phyloP scores from a whole-genome alignment of 164 flowering plant species.

The Nelumbo lutea region DNA sequence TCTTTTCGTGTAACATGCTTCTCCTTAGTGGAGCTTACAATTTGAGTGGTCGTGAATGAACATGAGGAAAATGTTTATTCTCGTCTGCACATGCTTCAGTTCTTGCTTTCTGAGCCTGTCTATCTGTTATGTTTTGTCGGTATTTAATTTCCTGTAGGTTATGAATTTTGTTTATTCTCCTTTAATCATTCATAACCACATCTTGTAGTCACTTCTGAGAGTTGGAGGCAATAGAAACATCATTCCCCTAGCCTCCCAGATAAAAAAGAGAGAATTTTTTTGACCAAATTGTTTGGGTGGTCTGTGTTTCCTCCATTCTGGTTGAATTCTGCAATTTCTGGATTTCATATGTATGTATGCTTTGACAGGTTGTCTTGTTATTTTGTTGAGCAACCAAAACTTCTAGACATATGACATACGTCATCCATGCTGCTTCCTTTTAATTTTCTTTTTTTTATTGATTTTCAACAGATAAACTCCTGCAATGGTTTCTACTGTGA shows the following conservation, averaged over 20 bases:
- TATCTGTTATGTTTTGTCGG: slow-evolving; percentile 3
- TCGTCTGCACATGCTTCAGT: not conserved
- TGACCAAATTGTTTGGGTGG: not conserved
- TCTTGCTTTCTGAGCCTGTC: not conserved
- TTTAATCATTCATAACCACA: not conserved
- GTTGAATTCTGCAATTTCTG: not conserved
- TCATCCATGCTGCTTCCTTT: not conserved
- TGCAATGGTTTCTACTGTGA: slow-evolving; percentile 99
- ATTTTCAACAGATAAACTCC: slow-evolving; percentile 63
- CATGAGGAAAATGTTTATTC: not conserved
- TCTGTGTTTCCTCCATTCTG: not conserved
- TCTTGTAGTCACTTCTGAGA: too few species aligned
- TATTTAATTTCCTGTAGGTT: not conserved
- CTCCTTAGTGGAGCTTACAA: not conserved
- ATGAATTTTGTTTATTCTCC: not conserved
- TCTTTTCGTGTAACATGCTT: not conserved
- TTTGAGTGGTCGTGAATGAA: not conserved
- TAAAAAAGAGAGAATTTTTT: not conserved
- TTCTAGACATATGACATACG: not conserved
- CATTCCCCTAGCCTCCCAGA: not conserved
- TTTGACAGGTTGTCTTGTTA: not conserved
- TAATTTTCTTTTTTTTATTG: slow-evolving; percentile 2
- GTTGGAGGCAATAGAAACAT: not conserved
- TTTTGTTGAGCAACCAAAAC: not conserved
- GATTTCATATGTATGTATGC: not conserved